Conservation (phyloP, 345 rosid genomes). For the Brassica juncea region DNA sequence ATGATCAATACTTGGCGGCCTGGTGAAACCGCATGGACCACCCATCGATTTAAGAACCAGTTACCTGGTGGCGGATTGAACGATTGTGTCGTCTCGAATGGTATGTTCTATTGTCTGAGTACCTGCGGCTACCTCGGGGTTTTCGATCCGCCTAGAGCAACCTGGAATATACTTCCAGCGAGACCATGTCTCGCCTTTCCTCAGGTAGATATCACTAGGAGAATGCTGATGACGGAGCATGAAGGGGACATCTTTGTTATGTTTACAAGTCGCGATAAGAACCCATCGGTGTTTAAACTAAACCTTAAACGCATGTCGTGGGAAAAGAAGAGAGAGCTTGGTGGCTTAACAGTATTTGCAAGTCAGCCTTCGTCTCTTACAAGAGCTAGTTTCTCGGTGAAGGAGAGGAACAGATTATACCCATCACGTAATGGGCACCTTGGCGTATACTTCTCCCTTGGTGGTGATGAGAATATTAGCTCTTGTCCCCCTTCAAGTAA, state of each 20-base stretch:
- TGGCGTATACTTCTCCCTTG: too few relatives aligned
- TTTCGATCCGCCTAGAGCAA: neutral
- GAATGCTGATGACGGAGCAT: neutral
- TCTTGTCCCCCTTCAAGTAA: neutral
- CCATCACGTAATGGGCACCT: neutral
- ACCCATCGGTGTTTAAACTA: neutral
- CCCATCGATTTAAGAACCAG: neutral
- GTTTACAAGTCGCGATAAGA: neutral
- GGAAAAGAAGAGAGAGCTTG: neutral
- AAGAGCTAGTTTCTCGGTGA: neutral
- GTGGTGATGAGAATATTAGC: neutral
- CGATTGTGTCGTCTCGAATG: neutral
- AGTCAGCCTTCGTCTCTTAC: neutral
- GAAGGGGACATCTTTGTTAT: neutral
- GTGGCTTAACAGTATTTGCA: neutral
- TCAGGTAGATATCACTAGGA: neutral
- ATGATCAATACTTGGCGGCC: neutral
- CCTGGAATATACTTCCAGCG: neutral
- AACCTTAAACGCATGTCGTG: neutral
- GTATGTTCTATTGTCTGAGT: neutral
- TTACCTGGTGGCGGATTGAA: neutral
- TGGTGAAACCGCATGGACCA: conserved; percentile 7
- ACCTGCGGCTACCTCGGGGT: neutral
- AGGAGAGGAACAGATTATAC: neutral
- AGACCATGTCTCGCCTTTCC: neutral